Evolutionary conservation across 129 eudicot species (phyloP).

Genomic region (Chrysanthemum seticuspe): DNA sequence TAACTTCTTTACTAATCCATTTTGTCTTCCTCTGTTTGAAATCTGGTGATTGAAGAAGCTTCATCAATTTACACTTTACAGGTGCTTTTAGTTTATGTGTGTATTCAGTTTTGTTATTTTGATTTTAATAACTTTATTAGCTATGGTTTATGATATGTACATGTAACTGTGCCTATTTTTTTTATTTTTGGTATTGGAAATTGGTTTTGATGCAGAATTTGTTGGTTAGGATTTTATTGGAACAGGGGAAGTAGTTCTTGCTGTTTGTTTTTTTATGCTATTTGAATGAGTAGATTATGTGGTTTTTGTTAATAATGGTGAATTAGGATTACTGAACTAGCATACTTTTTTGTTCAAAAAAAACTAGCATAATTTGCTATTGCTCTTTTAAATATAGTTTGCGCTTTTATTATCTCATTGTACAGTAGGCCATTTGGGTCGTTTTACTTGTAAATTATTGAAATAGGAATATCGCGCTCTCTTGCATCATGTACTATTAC

Average conservation of each 20-base stretch:
- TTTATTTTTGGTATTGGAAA: too few relatives aligned
- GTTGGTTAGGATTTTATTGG: background rate
- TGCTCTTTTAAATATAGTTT: too few relatives aligned
- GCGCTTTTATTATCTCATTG: too few relatives aligned
- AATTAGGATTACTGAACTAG: background rate
- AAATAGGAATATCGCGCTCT: too few relatives aligned
- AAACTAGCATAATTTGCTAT: background rate
- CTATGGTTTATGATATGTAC: slow-evolving; percentile 17
- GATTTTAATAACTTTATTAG: background rate
- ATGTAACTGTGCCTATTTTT: background rate
- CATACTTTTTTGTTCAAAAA: background rate
- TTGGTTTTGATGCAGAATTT: too few relatives aligned
- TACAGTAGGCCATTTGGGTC: too few relatives aligned
- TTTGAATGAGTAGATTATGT: background rate
- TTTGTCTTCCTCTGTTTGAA: background rate
- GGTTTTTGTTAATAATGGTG: slow-evolving; percentile 4
- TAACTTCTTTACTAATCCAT: slow-evolving; percentile 5
- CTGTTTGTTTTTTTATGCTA: background rate
- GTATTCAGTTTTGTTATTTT: background rate
- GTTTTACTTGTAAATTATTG: too few relatives aligned
- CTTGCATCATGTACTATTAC: too few relatives aligned
- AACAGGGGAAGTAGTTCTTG: background rate
- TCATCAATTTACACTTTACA: slow-evolving; percentile 7
- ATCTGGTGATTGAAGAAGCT: slow-evolving; percentile 23
- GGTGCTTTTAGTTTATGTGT: slow-evolving; percentile 4